Evolutionary conservation across 1,284 basidiomycete genomes (phyloP).

Genomic region (Abortiporus biennis): DNA sequence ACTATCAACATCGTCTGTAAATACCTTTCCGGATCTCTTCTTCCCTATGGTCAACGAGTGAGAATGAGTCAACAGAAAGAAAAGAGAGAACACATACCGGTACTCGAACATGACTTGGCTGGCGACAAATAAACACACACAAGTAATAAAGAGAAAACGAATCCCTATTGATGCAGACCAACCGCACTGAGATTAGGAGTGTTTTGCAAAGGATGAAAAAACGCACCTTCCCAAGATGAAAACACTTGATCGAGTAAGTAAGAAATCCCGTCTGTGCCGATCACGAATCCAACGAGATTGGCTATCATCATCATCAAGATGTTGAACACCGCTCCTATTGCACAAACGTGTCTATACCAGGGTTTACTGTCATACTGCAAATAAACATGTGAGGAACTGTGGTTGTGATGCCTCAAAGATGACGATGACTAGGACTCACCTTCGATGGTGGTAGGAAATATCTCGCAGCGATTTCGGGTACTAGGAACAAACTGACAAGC

Average conservation of each 20-base stretch:
- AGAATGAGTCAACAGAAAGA: background rate
- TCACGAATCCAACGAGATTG: constrained; percentile 94
- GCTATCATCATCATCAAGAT: constrained; percentile 89
- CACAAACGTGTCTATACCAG: constrained; percentile 90
- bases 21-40: constrained; percentile 42
- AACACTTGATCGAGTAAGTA: constrained; percentile 68
- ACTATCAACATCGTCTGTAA: constrained; percentile 50
- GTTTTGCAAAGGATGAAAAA: constrained; percentile 2
- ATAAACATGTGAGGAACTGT: background rate
- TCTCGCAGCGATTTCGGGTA: constrained; percentile 76
- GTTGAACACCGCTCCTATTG: constrained; percentile 82
- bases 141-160: constrained; percentile 59
- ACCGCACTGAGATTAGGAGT: constrained; percentile 2
- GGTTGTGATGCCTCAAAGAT: background rate
- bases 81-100: constrained; percentile 37
- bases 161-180: constrained; percentile 41
- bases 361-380: constrained; percentile 53
- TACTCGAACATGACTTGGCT: constrained; percentile 97
- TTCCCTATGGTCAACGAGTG: constrained; percentile 18
- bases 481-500: constrained; percentile 87
- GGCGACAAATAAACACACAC: constrained; percentile 71
- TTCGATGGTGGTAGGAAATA: constrained; percentile 56
- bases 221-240: constrained; percentile 58
- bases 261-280: constrained; percentile 80
- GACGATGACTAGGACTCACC: constrained; percentile 37